phyloP scores from a whole-genome alignment of 345 rosid genomes.

The Firmiana major region DNA sequence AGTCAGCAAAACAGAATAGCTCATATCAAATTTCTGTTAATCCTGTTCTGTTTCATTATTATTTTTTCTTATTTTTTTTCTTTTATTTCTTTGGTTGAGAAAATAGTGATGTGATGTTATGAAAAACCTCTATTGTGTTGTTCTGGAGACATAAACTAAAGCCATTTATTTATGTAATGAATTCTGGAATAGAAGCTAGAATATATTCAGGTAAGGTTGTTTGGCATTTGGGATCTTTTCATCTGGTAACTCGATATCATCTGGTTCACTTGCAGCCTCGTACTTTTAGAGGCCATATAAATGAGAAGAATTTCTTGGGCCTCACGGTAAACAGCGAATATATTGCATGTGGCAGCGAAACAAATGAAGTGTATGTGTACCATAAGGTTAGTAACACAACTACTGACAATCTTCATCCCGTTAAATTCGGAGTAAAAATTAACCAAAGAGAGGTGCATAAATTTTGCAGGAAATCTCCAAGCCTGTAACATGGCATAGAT shows the following conservation, averaged over 20 bases:
- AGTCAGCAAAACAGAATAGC: no score
- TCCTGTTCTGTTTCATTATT: neutral
- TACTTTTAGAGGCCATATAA: slow-evolving; percentile 85
- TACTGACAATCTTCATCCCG: neutral
- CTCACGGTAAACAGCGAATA: slow-evolving; percentile 78
- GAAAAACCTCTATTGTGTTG: neutral
- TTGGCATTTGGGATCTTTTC: neutral
- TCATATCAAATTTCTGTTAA: neutral
- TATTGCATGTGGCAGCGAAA: slow-evolving; percentile 95
- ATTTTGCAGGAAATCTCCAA: slow-evolving; percentile 73
- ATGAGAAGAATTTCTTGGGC: slow-evolving; percentile 96
- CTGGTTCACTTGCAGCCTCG: slow-evolving; percentile 54
- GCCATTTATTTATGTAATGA: neutral
- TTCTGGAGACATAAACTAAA: neutral
- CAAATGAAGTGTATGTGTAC: slow-evolving; percentile 91
- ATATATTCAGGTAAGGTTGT: neutral
- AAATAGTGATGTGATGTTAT: neutral
- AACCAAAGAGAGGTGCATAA: neutral
- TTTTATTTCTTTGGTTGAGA: neutral
- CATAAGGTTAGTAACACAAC: slow-evolving; percentile 72
- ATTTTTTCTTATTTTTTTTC: neutral
- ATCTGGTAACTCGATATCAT: neutral
- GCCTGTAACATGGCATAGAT: slow-evolving; percentile 79
- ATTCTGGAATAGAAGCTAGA: no score
- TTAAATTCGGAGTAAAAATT: neutral